These are phyloP conservation scores for Skeletonema tropicum DNA, from an alignment of 108 stramenopile genomes.

Conservation along the genomic window DNA sequence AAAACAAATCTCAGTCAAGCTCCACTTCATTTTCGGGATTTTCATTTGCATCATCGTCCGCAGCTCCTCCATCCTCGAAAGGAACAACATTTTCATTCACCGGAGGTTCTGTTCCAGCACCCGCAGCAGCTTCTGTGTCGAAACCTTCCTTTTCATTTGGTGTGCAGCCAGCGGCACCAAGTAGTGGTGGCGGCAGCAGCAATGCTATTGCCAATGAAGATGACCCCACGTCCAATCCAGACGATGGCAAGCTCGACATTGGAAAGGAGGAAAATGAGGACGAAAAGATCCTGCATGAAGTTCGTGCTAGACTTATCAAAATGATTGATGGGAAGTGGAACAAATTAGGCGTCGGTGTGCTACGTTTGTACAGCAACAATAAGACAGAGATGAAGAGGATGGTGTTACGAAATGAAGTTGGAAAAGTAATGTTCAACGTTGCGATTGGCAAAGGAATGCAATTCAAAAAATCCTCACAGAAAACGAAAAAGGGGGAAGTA, in stretches of 20 bases:
- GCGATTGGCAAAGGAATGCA: slow-evolving; percentile 27
- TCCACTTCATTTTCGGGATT: background rate
- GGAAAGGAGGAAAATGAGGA: slow-evolving; percentile 38
- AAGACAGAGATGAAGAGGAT: slow-evolving; percentile 34
- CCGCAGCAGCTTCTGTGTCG: background rate
- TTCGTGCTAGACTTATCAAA: slow-evolving; percentile 42
- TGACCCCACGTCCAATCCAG: slow-evolving; percentile 49
- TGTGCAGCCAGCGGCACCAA: slow-evolving; percentile 15
- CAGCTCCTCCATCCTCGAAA: slow-evolving; percentile 8
- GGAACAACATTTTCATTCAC: slow-evolving; percentile 10
- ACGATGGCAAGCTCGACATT: slow-evolving; percentile 43
- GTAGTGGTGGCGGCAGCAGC: background rate
- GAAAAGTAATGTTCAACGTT: slow-evolving; percentile 45
- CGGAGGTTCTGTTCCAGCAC: slow-evolving; percentile 3
- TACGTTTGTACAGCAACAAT: slow-evolving; percentile 44
- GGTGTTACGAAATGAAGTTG: slow-evolving; percentile 40
- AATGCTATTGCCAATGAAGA: slow-evolving; percentile 18
- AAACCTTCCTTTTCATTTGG: slow-evolving; percentile 31
- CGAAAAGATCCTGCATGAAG: slow-evolving; percentile 35
- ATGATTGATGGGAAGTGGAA: slow-evolving; percentile 23
- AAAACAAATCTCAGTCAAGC: background rate
- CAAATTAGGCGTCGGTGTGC: slow-evolving; percentile 30
- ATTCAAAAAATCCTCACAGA: slow-evolving; percentile 17
- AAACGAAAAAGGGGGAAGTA: slow-evolving; percentile 14
- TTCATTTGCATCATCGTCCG: background rate